Conservation (phyloP, 768 basidiomycete species). For the Multifurca ochricompacta region DNA sequence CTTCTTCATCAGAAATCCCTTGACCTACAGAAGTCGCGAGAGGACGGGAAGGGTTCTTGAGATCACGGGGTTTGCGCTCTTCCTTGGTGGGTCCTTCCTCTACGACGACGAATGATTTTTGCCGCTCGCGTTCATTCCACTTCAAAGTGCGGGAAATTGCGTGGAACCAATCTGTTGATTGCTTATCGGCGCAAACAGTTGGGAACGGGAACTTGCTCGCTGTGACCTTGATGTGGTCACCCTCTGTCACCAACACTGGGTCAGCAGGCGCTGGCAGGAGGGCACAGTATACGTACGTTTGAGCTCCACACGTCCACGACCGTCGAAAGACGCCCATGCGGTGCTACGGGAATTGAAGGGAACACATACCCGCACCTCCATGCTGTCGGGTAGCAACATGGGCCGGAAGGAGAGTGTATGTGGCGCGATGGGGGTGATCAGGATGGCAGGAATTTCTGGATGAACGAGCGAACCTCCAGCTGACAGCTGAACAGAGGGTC, state of each 20-base stretch:
- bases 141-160: conserved; percentile 93
- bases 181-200: conserved; percentile 95
- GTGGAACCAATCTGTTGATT: conserved; percentile 98
- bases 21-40: conserved; percentile 14
- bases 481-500: conserved; percentile 44
- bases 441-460: conserved; percentile 92
- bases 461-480: conserved; percentile 97
- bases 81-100: conserved; percentile 67
- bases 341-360: conserved; percentile 97
- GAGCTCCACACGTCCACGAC: conserved; percentile 90
- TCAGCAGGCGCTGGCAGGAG: background rate
- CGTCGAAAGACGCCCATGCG: conserved; percentile 98
- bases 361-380: conserved; percentile 98
- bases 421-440: conserved; percentile 97
- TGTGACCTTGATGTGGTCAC: conserved; percentile 97
- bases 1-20: too few species aligned
- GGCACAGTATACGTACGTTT: conserved; percentile 55
- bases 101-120: conserved; percentile 97
- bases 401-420: conserved; percentile 98
- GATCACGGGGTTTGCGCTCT: conserved; percentile 3
- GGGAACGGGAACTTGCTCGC: conserved; percentile 98
- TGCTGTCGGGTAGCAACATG: conserved; percentile 96
- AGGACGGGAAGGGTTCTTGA: background rate
- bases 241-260: conserved; percentile 50
- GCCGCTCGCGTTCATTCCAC: conserved; percentile 98